Percentiles rank a stretch among this genome's conserved stretches.
Conservation (phyloP, 2,329 filamentous ascomycete genomes). For the Herpotrichia juniperi region DNA sequence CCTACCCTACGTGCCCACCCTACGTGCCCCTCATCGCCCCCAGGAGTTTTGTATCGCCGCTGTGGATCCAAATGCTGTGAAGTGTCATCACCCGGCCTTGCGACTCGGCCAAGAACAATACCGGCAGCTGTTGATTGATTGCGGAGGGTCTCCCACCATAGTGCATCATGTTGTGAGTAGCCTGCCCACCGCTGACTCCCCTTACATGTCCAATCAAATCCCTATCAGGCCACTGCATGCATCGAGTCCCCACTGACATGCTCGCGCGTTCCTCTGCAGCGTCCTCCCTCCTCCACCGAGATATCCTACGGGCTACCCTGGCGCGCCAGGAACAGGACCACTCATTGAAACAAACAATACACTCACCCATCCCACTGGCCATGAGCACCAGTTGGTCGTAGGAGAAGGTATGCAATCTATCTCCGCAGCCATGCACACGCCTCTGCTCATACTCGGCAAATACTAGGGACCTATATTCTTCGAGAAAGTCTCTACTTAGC, state of each 20-base stretch:
- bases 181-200: conserved; percentile 17
- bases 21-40: not conserved
- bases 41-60: conserved; percentile 7
- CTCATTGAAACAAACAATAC: conserved; percentile 95
- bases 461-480: conserved; percentile 81
- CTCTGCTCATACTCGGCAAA: conserved; percentile 31
- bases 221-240: conserved; percentile 20
- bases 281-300: conserved; percentile 84
- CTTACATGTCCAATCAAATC: conserved; percentile 28
- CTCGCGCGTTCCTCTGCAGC: conserved; percentile 19
- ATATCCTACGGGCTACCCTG: conserved; percentile 79
- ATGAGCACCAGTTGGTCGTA: conserved; percentile 88
- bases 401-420: conserved; percentile 74
- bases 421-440: conserved; percentile 1
- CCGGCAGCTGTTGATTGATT: conserved; percentile 19
- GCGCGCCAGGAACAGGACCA: conserved; percentile 71
- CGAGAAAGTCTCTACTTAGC: conserved; percentile 92
- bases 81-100: conserved; percentile 16
- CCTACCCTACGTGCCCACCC: not conserved
- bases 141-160: conserved; percentile 20
- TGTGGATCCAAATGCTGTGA: conserved; percentile 8
- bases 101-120: conserved; percentile 16
- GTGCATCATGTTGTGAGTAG: conserved; percentile 46
- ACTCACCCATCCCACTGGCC: conserved; percentile 76
- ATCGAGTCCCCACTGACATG: conserved; percentile 30